These are phyloP conservation scores for Pythium aquatile DNA, from an alignment of 352 stramenopile species.

Conservation along the genomic window DNA sequence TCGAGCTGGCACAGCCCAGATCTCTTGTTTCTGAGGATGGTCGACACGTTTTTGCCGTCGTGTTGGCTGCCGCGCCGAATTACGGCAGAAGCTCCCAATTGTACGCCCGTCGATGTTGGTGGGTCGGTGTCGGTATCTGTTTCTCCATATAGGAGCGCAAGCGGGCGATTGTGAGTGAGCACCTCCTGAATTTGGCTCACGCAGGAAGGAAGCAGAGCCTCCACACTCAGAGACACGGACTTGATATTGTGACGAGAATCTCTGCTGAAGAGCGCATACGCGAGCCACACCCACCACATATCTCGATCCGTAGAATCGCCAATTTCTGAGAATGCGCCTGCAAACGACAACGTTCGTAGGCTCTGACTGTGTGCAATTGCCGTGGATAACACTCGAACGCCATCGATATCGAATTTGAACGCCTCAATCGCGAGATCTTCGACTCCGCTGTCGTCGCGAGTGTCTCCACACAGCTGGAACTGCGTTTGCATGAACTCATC, in stretches of 20 bases:
- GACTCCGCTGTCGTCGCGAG: slow-evolving; percentile 11
- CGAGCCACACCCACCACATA: slow-evolving; percentile 22
- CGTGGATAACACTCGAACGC: slow-evolving; percentile 11
- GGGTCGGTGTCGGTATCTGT: not conserved
- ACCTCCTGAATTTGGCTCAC: slow-evolving; percentile 5
- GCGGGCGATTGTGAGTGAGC: slow-evolving; percentile 3
- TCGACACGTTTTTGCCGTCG: too few relatives aligned
- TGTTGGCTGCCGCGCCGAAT: slow-evolving; percentile 3
- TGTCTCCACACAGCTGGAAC: slow-evolving; percentile 8
- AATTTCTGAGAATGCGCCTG: not conserved
- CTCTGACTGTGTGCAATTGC: slow-evolving; percentile 19
- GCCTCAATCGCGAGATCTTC: slow-evolving; percentile 2
- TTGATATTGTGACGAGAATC: slow-evolving; percentile 13
- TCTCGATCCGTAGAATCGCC: not conserved
- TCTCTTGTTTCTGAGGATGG: not conserved
- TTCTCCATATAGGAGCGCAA: slow-evolving; percentile 4
- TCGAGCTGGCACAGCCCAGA: slow-evolving; percentile 9
- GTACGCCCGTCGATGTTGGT: not conserved
- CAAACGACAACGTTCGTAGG: slow-evolving; percentile 5
- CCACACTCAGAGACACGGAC: slow-evolving; percentile 2
- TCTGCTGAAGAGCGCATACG: slow-evolving; percentile 16
- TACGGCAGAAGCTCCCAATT: slow-evolving; percentile 1
- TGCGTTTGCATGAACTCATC: slow-evolving; percentile 14
- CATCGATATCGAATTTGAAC: slow-evolving; percentile 14
- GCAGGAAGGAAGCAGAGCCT: not conserved